Evolutionary conservation across 176 grass and related monocot species (phyloP), one percentile per base, ranked within the genome.

Genomic region (Leersia perrieri): DNA sequence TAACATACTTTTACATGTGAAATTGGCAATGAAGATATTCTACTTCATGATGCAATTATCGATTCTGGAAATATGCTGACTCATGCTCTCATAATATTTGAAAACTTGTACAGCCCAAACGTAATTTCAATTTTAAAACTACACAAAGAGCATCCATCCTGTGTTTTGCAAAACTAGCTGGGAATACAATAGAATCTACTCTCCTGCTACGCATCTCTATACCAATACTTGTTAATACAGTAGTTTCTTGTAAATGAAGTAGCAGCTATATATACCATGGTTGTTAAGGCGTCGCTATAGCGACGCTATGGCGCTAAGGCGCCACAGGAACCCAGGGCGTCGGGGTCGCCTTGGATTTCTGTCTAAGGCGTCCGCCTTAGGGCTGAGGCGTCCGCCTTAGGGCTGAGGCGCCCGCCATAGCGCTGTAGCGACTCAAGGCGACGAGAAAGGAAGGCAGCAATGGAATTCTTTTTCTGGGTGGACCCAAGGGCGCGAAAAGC

Each of bases 41-140:
- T 66, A 33, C 40, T 74, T 74, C 60, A 47, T 47, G 58, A 74
- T 74, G 31, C 30, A 74, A n/a, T 58, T 58, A 58, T 11, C n/a
- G 9, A 35, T 74, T 83, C 31, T 29, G 60, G 31, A 74, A 53
- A 66, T 40, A 64, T 75, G 70, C 33, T 75, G 40, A 32, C 41
- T 66, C 44, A 71, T 72, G 60, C 30, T 74, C 58, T 53, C 23
- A 8, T 35, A 82, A 73, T 63, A 36, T 73, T 49, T 41, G 26
- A 80, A 5, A 55, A 69, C 68, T 62, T 30, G 34, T 25, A 61
- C 4, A 38, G 7, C 31, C 11, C 41, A 16, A 82, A 62, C 32
- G 53, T 61, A 26, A 32, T 62, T 62, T 22, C 35, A 20, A 61
- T 79, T 64, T 74, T 30, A 63, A 63, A 26, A 7, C 39, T 63